A percentile compares a stretch with the other conserved stretches of the same genome.
Evolutionary conservation across 768 basidiomycete genomes (phyloP).

Genomic region (Tricholoma sp.): DNA sequence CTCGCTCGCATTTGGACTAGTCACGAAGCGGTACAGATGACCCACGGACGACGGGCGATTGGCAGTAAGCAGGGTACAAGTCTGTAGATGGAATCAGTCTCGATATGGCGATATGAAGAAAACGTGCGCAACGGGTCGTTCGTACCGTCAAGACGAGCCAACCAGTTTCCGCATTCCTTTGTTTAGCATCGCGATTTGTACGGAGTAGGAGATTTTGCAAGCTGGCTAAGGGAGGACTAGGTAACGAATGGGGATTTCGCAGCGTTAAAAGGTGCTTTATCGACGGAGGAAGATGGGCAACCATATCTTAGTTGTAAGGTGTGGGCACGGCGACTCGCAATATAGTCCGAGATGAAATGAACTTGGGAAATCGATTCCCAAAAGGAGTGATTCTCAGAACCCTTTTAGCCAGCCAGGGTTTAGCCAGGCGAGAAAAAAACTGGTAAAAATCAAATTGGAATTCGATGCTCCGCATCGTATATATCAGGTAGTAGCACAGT

Average conservation of each 20-base stretch:
- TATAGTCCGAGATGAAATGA: neutral
- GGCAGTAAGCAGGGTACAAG: constrained; percentile 76
- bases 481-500: constrained; percentile 13
- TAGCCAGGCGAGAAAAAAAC: neutral
- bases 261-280: constrained; percentile 72
- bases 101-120: constrained; percentile 5
- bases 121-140: constrained; percentile 11
- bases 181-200: constrained; percentile 63
- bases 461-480: constrained; percentile 13
- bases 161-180: constrained; percentile 62
- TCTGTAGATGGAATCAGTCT: constrained; percentile 37
- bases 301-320: constrained; percentile 20
- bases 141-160: constrained; percentile 77
- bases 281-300: constrained; percentile 50
- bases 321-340: neutral
- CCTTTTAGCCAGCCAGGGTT: too few relatives aligned
- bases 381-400: neutral
- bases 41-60: constrained; percentile 79
- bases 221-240: constrained; percentile 48
- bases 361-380: neutral
- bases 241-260: constrained; percentile 56
- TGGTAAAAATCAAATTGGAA: neutral
- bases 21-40: constrained; percentile 76
- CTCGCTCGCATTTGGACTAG: constrained; percentile 39
- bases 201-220: constrained; percentile 52